phyloP scores from a whole-genome alignment of 208 protist genomes.

The Crithidia brevicula region DNA sequence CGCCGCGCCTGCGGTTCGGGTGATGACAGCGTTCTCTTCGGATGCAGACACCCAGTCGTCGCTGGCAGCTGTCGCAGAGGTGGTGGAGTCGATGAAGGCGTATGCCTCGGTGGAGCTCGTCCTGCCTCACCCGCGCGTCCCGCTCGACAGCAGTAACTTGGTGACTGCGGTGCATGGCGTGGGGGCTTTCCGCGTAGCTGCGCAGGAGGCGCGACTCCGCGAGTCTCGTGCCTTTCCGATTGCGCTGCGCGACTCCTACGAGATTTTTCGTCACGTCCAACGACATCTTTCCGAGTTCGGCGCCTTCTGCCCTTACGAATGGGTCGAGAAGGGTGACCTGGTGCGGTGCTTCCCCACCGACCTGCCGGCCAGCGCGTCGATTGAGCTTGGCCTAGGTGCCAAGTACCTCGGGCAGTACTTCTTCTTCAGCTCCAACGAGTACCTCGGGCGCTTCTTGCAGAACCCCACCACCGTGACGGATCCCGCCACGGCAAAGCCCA shows the following conservation, averaged over 20 bases:
- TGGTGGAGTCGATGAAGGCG: background rate
- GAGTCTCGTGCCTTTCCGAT: slow-evolving; percentile 57
- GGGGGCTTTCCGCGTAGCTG: slow-evolving; percentile 44
- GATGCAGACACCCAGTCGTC: background rate
- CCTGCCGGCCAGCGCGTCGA: slow-evolving; percentile 5
- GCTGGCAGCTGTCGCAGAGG: background rate
- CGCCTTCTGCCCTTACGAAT: slow-evolving; percentile 86
- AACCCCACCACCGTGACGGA: slow-evolving; percentile 64
- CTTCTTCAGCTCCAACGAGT: slow-evolving; percentile 67
- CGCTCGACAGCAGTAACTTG: slow-evolving; percentile 56
- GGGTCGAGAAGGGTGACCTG: slow-evolving; percentile 66
- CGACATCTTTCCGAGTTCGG: slow-evolving; percentile 65
- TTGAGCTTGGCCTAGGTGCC: slow-evolving; percentile 40
- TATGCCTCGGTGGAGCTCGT: slow-evolving; percentile 34
- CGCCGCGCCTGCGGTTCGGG: slow-evolving; percentile 37
- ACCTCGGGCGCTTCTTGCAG: slow-evolving; percentile 66
- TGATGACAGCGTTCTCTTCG: slow-evolving; percentile 28
- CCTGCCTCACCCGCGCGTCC: slow-evolving; percentile 35
- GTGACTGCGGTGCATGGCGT: slow-evolving; percentile 55
- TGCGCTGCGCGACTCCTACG: slow-evolving; percentile 50
- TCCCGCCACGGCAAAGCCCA: slow-evolving; percentile 42
- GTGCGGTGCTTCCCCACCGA: slow-evolving; percentile 31
- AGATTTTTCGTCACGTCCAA: slow-evolving; percentile 36
- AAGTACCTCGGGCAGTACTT: slow-evolving; percentile 75
- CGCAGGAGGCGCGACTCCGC: slow-evolving; percentile 44